Evolutionary conservation across 139 green algal species (phyloP).

Genomic region (Astrephomene gubernaculifera): DNA sequence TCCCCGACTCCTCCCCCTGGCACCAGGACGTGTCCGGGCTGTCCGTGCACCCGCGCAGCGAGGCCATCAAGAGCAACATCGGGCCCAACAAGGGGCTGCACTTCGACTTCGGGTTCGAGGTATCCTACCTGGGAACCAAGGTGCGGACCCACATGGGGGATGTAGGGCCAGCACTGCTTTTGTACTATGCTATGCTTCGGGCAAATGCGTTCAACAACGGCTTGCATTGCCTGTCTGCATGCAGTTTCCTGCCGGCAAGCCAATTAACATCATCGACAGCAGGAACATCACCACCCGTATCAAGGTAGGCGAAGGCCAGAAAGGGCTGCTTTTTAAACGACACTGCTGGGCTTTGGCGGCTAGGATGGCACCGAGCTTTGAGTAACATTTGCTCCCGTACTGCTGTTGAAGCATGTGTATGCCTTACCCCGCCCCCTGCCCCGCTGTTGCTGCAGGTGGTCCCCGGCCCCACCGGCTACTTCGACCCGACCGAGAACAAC

Average conservation of each 20-base stretch:
- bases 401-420: neutral
- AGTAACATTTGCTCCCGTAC: neutral
- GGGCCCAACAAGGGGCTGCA: constrained; percentile 13
- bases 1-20: constrained; percentile 20
- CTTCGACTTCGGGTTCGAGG: constrained; percentile 4
- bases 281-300: too few species aligned
- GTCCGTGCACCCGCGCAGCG: constrained; percentile 35
- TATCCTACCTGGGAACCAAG: neutral
- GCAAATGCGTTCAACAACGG: neutral
- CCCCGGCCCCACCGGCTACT: constrained; percentile 19
- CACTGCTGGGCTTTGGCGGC: too few species aligned
- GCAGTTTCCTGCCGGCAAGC: neutral
- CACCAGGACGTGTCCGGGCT: constrained; percentile 19
- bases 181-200: neutral
- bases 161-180: neutral
- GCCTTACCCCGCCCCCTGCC: neutral
- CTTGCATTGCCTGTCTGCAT: neutral
- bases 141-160: neutral
- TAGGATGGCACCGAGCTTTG: neutral
- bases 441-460: neutral
- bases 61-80: constrained; percentile 49
- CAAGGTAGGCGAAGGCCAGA: too few species aligned
- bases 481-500: neutral
- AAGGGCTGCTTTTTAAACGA: too few species aligned
- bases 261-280: neutral